Percentiles rank a stretch among this genome's conserved stretches.
phyloP scores from a whole-genome alignment of 768 basidiomycete genomes.

The Panellus pusillus region DNA sequence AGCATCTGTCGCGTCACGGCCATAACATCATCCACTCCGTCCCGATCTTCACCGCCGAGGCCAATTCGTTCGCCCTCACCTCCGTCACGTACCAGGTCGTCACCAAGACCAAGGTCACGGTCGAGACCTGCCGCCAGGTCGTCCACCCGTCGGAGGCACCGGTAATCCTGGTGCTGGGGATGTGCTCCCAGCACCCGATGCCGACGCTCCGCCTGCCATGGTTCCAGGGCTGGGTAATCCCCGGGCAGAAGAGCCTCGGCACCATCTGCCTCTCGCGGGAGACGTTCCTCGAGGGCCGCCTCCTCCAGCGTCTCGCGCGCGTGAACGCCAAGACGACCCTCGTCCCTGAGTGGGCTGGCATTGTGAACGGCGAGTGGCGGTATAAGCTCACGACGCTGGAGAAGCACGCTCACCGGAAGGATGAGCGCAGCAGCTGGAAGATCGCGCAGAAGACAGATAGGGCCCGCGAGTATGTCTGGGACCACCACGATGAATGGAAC shows the following conservation, averaged over 20 bases:
- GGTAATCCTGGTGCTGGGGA: constrained; percentile 1
- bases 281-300: neutral
- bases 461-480: neutral
- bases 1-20: neutral
- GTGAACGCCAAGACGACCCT: constrained; percentile 1
- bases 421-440: neutral
- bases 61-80: constrained; percentile 1
- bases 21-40: constrained; percentile 2
- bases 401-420: constrained; percentile 1
- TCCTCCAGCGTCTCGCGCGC: constrained; percentile 1
- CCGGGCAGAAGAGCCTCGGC: constrained; percentile 1
- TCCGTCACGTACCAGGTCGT: constrained; percentile 3
- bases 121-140: constrained; percentile 1
- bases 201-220: neutral
- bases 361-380: neutral
- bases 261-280: constrained; percentile 2
- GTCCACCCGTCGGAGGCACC: neutral
- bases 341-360: constrained; percentile 2
- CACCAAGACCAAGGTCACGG: constrained; percentile 1
- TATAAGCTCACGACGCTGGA: constrained; percentile 1
- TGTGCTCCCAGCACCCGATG: neutral
- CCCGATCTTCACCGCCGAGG: neutral
- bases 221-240: constrained; percentile 1
- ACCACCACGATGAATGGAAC: neutral
- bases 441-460: neutral